Percentiles rank a stretch among this genome's conserved stretches.
These are phyloP conservation scores for Drosera spatulata DNA, from an alignment of 179 eudicot genomes.

Conservation along the genomic window DNA sequence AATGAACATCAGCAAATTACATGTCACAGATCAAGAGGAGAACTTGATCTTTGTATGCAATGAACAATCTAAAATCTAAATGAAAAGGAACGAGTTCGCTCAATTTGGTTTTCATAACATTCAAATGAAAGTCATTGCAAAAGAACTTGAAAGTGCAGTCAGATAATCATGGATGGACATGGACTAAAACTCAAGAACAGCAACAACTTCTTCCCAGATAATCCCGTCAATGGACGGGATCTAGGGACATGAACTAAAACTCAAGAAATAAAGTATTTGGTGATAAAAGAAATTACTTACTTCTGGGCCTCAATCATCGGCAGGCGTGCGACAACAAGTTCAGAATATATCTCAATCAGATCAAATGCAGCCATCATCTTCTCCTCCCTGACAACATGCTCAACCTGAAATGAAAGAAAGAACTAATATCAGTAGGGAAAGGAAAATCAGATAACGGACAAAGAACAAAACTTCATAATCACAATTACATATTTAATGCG, in stretches of 20 bases:
- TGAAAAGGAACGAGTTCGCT: too few species aligned
- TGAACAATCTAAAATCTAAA: too few species aligned
- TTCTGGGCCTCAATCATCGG: slow-evolving; percentile 91
- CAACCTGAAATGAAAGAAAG: slow-evolving; percentile 51
- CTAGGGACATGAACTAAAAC: background rate
- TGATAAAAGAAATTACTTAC: slow-evolving; percentile 30
- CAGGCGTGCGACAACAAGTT: slow-evolving; percentile 73
- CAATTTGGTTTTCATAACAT: too few species aligned
- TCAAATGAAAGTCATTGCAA: too few species aligned
- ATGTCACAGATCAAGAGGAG: too few species aligned
- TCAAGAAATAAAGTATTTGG: background rate
- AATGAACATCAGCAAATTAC: too few species aligned
- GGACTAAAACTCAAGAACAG: too few species aligned
- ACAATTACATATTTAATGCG: background rate
- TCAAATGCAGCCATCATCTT: slow-evolving; percentile 80
- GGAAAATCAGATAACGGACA: background rate
- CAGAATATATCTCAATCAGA: slow-evolving; percentile 77
- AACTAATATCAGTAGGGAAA: background rate
- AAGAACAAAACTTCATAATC: background rate
- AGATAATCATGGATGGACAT: too few species aligned
- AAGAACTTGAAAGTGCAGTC: too few species aligned
- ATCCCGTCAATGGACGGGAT: too few species aligned
- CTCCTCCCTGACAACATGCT: slow-evolving; percentile 91
- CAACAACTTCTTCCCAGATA: too few species aligned
- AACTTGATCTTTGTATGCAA: too few species aligned